Evolutionary conservation across 2,329 filamentous ascomycete genomes (phyloP).

Genomic region (Diaporthe sp.): DNA sequence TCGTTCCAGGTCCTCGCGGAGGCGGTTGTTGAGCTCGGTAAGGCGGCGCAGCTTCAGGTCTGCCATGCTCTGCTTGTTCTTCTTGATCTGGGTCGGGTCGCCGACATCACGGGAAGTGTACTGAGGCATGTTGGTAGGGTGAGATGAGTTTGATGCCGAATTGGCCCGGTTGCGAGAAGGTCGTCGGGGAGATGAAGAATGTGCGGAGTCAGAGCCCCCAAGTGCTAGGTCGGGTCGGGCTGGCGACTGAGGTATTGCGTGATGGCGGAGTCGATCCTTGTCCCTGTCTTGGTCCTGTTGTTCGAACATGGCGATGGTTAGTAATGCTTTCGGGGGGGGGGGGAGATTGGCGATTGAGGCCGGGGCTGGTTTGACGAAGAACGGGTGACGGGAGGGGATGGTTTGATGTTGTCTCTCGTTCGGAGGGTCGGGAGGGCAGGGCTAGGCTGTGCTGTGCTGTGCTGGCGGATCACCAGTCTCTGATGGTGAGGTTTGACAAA

Average conservation of each 20-base stretch:
- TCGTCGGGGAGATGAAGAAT: slow-evolving; percentile 35
- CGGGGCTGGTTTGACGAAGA: not conserved
- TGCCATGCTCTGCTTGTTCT: slow-evolving; percentile 99
- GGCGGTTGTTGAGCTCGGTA: slow-evolving; percentile 94
- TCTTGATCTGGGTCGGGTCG: slow-evolving; percentile 77
- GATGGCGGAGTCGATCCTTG: slow-evolving; percentile 13
- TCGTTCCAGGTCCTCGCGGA: slow-evolving; percentile 95
- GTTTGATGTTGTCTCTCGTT: slow-evolving; percentile 8
- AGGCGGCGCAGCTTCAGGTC: slow-evolving; percentile 96
- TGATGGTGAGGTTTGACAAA: slow-evolving; percentile 34
- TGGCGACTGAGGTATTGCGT: slow-evolving; percentile 27
- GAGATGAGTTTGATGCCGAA: slow-evolving; percentile 38
- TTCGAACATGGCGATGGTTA: slow-evolving; percentile 31
- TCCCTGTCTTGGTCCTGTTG: slow-evolving; percentile 32
- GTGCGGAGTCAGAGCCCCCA: slow-evolving; percentile 14
- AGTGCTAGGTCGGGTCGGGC: slow-evolving; percentile 29
- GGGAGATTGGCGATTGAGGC: slow-evolving; percentile 1
- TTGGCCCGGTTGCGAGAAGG: slow-evolving; percentile 35
- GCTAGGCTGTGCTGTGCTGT: slow-evolving; percentile 24
- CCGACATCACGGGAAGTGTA: slow-evolving; percentile 75
- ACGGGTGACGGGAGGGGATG: not conserved
- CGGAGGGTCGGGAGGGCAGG: not conserved
- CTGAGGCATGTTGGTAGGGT: slow-evolving; percentile 65
- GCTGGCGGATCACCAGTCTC: slow-evolving; percentile 19
- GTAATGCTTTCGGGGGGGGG: slow-evolving; percentile 16